Evolutionary conservation across 2,329 filamentous ascomycete species (phyloP).

Genomic region (Sphaerulina vaccinii): DNA sequence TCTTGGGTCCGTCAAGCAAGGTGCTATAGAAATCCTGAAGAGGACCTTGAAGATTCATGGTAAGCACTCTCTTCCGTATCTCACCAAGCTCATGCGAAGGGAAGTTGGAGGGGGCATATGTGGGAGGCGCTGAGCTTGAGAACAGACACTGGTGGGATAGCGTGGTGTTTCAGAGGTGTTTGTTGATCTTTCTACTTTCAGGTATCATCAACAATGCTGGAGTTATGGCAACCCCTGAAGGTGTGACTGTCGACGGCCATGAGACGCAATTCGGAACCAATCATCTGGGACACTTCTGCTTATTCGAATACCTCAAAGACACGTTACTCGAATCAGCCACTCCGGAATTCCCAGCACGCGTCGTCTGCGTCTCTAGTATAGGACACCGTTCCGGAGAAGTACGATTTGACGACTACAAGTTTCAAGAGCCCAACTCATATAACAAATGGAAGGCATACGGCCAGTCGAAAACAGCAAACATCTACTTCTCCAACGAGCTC

Average conservation of each 20-base stretch:
- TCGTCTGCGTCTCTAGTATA: conserved; percentile 48
- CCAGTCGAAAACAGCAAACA: conserved; percentile 53
- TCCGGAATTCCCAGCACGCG: conserved; percentile 46
- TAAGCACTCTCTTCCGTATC: too few species aligned
- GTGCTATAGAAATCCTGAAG: conserved; percentile 29
- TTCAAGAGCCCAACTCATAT: conserved; percentile 35
- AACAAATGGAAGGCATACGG: conserved; percentile 45
- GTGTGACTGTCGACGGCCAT: conserved; percentile 17
- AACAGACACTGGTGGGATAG: too few species aligned
- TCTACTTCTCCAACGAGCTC: conserved; percentile 53
- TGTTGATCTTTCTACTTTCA: too few species aligned
- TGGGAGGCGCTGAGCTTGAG: too few species aligned
- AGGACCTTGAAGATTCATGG: conserved; percentile 17
- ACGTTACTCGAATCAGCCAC: conserved; percentile 44
- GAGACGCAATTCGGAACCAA: conserved; percentile 54
- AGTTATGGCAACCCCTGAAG: conserved; percentile 43
- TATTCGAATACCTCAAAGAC: conserved; percentile 52
- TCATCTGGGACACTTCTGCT: conserved; percentile 51
- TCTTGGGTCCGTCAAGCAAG: conserved; percentile 34
- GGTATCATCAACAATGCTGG: conserved; percentile 29
- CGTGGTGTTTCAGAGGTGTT: too few species aligned
- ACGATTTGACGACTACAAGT: conserved; percentile 44
- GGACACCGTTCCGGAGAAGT: conserved; percentile 43
- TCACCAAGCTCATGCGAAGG: too few species aligned
- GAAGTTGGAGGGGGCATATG: too few species aligned